Conservation (phyloP, 768 basidiomycete genomes). For the Suillus variegatus region DNA sequence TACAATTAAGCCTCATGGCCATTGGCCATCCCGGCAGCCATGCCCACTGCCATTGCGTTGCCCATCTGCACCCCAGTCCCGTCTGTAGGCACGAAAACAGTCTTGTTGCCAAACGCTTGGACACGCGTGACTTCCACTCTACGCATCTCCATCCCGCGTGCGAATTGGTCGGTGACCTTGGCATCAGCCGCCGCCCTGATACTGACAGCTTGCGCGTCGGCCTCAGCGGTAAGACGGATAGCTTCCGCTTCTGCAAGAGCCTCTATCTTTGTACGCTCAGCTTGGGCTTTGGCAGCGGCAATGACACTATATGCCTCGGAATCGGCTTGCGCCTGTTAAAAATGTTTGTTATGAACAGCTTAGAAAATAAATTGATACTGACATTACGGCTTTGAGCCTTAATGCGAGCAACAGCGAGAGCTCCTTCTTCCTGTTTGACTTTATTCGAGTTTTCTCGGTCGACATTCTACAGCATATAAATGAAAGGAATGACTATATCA, state of each 20-base stretch:
- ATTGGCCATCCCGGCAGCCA: constrained; percentile 66
- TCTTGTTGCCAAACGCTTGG: constrained; percentile 65
- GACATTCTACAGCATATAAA: constrained; percentile 55
- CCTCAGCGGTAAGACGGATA: constrained; percentile 71
- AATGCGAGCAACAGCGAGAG: constrained; percentile 74
- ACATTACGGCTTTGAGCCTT: constrained; percentile 64
- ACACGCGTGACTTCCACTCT: constrained; percentile 66
- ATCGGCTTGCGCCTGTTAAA: constrained; percentile 62
- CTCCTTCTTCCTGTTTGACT: constrained; percentile 83
- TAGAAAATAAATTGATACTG: constrained; percentile 13
- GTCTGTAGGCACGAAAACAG: constrained; percentile 71
- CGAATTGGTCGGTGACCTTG: constrained; percentile 61
- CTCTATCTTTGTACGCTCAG: constrained; percentile 64
- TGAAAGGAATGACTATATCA: neutral
- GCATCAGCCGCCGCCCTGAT: constrained; percentile 67
- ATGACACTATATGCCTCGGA: constrained; percentile 74
- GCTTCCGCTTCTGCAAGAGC: constrained; percentile 80
- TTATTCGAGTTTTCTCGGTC: constrained; percentile 87
- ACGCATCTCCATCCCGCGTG: constrained; percentile 74
- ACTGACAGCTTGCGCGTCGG: constrained; percentile 69
- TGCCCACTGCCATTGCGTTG: constrained; percentile 62
- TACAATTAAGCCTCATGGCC: constrained; percentile 17
- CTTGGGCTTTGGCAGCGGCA: constrained; percentile 73
- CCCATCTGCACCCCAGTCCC: constrained; percentile 59
- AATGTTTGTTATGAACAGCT: constrained; percentile 12